Evolutionary conservation across 345 rosid genomes (phyloP).

Genomic region (Arabidopsis suecica): DNA sequence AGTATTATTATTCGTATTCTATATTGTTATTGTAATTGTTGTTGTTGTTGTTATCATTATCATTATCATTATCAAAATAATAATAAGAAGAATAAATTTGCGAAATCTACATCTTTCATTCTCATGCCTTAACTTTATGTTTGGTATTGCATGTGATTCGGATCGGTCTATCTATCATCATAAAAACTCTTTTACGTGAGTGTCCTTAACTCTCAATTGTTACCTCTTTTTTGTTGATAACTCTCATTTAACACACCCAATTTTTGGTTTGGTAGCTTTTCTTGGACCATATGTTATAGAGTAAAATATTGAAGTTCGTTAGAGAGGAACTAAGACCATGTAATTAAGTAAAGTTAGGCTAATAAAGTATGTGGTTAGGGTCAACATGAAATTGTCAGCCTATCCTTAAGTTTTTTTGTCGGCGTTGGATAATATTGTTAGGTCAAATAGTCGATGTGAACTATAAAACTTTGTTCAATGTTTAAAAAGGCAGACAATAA

Average conservation of each 20-base stretch:
- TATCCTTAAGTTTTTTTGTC: background rate
- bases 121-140: constrained; percentile 47
- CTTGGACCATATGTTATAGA: constrained; percentile 23
- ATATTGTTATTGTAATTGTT: constrained; percentile 31
- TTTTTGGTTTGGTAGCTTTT: constrained; percentile 29
- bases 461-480: constrained; percentile 23
- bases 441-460: constrained; percentile 42
- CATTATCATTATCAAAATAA: constrained; percentile 8
- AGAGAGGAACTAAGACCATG: constrained; percentile 24
- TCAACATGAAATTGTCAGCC: constrained; percentile 30
- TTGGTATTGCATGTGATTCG: constrained; percentile 48
- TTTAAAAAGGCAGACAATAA: constrained; percentile 8
- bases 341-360: constrained; percentile 13
- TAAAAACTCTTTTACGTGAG: constrained; percentile 31
- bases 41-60: background rate
- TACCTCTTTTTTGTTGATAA: constrained; percentile 25
- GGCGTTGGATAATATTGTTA: constrained; percentile 34
- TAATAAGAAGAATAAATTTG: constrained; percentile 20
- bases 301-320: background rate
- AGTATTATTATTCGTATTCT: constrained; percentile 17
- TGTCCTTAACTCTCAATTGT: constrained; percentile 44
- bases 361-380: constrained; percentile 17
- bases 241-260: constrained; percentile 32
- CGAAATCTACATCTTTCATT: constrained; percentile 28
- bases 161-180: constrained; percentile 42